Evolutionary conservation across 169 alveolate genomes (phyloP).

Genomic region (Cryptosporidium meleagridis): DNA sequence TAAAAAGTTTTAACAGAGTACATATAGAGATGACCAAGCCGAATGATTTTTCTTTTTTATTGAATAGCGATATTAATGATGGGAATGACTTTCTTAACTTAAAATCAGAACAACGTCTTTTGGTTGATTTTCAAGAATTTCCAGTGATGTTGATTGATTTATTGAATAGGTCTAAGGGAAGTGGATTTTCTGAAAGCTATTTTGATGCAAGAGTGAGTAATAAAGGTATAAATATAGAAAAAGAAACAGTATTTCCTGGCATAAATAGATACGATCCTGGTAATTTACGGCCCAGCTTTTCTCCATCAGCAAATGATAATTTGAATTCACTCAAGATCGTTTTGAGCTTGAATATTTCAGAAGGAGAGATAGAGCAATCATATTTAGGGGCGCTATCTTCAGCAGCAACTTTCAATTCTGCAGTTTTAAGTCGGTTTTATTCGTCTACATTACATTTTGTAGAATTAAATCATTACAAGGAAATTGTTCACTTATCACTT

Average conservation of each 20-base stretch:
- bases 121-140: slow-evolving; percentile 77
- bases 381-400: slow-evolving; percentile 30
- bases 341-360: slow-evolving; percentile 14
- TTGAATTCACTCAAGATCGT: slow-evolving; percentile 32
- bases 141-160: slow-evolving; percentile 67
- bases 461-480: slow-evolving; percentile 60
- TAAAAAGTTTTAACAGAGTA: not conserved
- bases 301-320: not conserved
- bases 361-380: slow-evolving; percentile 4
- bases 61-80: slow-evolving; percentile 36
- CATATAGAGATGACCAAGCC: slow-evolving; percentile 61
- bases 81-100: slow-evolving; percentile 72
- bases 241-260: slow-evolving; percentile 10
- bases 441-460: slow-evolving; percentile 50
- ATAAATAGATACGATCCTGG: not conserved
- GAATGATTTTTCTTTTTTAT: slow-evolving; percentile 44
- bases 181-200: not conserved
- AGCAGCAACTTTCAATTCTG: not conserved
- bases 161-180: slow-evolving; percentile 45
- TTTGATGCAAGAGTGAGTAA: not conserved
- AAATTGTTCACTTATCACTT: slow-evolving; percentile 58
- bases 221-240: not conserved
- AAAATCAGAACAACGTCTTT: slow-evolving; percentile 77
- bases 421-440: not conserved
- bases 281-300: not conserved